These are phyloP conservation scores for Curvularia sp. DNA, from an alignment of 2,329 filamentous ascomycete genomes.

Conservation along the genomic window DNA sequence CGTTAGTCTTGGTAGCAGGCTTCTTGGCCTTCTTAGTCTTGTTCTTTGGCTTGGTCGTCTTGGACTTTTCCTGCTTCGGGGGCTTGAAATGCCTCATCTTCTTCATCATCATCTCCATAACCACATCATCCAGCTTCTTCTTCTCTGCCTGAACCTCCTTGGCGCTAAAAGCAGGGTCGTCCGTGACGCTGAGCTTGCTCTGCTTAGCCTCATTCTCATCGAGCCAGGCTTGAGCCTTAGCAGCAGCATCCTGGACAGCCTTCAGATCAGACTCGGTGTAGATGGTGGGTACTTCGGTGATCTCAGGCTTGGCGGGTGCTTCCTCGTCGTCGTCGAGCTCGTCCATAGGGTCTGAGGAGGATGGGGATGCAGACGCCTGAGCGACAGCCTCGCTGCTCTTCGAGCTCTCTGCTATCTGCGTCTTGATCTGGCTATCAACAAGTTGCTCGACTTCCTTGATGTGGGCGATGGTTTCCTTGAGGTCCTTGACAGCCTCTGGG, in stretches of 20 bases:
- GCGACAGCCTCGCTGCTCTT: slow-evolving; percentile 46
- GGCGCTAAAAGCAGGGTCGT: slow-evolving; percentile 76
- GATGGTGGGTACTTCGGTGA: slow-evolving; percentile 54
- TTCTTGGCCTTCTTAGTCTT: slow-evolving; percentile 35
- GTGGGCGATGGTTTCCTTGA: slow-evolving; percentile 75
- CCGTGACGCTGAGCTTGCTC: slow-evolving; percentile 59
- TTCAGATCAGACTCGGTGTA: slow-evolving; percentile 78
- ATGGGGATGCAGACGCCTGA: slow-evolving; percentile 54
- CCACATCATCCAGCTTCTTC: slow-evolving; percentile 73
- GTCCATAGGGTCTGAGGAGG: slow-evolving; percentile 62
- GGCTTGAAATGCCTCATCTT: slow-evolving; percentile 57
- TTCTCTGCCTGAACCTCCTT: slow-evolving; percentile 71
- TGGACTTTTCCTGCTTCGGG: slow-evolving; percentile 47
- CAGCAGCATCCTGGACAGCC: slow-evolving; percentile 67
- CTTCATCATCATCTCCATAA: slow-evolving; percentile 71
- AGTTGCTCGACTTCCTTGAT: slow-evolving; percentile 73
- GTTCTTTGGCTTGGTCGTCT: slow-evolving; percentile 40
- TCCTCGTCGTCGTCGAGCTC: slow-evolving; percentile 85
- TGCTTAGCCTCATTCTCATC: slow-evolving; percentile 68
- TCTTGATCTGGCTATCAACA: slow-evolving; percentile 76
- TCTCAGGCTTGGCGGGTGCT: slow-evolving; percentile 36
- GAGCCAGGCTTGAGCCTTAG: slow-evolving; percentile 75
- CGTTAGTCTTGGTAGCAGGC: slow-evolving; percentile 32
- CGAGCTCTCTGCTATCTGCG: slow-evolving; percentile 63
- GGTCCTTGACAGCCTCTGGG: slow-evolving; percentile 69